Evolutionary conservation across 202 grass and related monocot genomes (phyloP).

Genomic region (Carex sylvatica): DNA sequence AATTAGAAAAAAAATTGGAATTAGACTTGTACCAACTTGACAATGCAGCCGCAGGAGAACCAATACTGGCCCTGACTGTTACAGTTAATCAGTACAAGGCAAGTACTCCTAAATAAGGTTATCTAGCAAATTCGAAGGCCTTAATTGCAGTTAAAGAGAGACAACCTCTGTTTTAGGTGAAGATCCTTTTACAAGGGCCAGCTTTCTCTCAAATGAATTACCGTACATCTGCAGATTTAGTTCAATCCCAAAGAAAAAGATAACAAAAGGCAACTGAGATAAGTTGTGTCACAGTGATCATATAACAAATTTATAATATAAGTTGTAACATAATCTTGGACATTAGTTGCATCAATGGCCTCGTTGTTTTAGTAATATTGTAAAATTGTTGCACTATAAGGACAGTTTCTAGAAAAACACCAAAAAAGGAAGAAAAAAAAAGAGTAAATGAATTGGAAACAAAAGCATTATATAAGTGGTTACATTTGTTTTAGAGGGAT

Average conservation of each 20-base stretch:
- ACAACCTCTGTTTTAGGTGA: slow-evolving; percentile 63
- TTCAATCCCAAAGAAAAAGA: slow-evolving; percentile 14
- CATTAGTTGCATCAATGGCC: not conserved
- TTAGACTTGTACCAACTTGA: not conserved
- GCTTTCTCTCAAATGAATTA: slow-evolving; percentile 89
- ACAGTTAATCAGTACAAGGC: not conserved
- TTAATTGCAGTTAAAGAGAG: slow-evolving; percentile 1
- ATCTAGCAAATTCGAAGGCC: not conserved
- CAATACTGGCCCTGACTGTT: not conserved
- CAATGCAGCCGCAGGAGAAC: not conserved
- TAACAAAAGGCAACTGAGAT: slow-evolving; percentile 15
- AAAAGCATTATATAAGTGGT: not conserved
- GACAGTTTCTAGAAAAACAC: not conserved
- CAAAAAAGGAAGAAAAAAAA: not conserved
- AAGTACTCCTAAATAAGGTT: not conserved
- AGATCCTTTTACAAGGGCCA: slow-evolving; percentile 53
- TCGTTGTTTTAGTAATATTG: no score
- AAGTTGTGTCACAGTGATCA: not conserved
- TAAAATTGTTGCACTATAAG: not conserved
- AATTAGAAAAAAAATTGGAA: not conserved
- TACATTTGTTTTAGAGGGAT: slow-evolving; percentile 53
- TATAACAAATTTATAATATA: not conserved
- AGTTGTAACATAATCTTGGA: not conserved
- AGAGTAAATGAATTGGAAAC: not conserved
- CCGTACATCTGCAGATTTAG: slow-evolving; percentile 43